Percentiles rank a stretch among this genome's conserved stretches.
Conservation (phyloP, 2,329 filamentous ascomycete species). For the Leptosphaerulina australis region DNA sequence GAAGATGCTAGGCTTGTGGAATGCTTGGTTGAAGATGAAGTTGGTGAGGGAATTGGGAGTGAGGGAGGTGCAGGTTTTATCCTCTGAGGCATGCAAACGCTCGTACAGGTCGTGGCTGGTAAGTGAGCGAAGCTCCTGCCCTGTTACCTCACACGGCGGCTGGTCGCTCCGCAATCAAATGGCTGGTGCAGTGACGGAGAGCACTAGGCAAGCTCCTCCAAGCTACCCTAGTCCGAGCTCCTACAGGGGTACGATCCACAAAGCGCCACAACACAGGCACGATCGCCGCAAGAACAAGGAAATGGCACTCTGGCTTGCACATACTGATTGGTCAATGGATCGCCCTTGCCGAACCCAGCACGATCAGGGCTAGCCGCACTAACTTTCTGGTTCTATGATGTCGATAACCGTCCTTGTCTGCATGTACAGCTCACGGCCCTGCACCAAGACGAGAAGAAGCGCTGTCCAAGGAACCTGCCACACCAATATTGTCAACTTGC, state of each 20-base stretch:
- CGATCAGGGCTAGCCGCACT: constrained; percentile 4
- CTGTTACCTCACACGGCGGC: constrained; percentile 15
- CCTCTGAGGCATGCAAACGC: constrained; percentile 12
- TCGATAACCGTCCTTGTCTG: constrained; percentile 22
- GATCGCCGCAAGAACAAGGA: constrained; percentile 25
- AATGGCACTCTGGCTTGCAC: constrained; percentile 1
- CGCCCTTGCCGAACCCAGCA: constrained; percentile 11
- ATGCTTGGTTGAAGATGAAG: constrained; percentile 18
- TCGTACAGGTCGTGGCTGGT: constrained; percentile 20
- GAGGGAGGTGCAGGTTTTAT: constrained; percentile 20
- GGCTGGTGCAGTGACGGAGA: constrained; percentile 26
- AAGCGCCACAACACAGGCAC: constrained; percentile 21
- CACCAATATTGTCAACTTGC: constrained; percentile 13
- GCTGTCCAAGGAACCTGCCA: constrained; percentile 20
- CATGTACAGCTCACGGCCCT: constrained; percentile 27
- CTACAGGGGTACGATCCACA: constrained; percentile 17
- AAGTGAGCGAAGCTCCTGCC: constrained; percentile 17
- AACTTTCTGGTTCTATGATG: constrained; percentile 28
- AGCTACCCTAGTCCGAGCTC: too few relatives aligned
- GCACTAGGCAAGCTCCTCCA: constrained; percentile 4
- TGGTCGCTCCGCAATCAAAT: constrained; percentile 22
- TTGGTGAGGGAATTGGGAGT: constrained; percentile 8
- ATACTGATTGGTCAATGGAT: constrained; percentile 25
- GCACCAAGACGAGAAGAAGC: constrained; percentile 3
- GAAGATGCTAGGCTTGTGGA: constrained; percentile 15